Base-by-base conservation (phyloP, 83 land plant genomes). In the Picea abies region DNA sequence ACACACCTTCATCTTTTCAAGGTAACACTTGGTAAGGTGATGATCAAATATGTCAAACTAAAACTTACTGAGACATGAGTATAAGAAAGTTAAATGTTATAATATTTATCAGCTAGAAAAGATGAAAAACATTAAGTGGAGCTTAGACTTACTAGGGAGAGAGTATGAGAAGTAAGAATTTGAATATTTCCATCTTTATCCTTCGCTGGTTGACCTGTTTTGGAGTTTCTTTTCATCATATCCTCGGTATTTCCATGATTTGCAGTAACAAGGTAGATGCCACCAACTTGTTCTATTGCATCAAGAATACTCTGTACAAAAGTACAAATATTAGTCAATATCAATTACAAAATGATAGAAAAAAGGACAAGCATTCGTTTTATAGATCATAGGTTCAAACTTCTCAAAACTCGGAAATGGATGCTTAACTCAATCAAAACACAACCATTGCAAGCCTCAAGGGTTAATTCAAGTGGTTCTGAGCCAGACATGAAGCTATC, bases 241-340 rank as follows among this genome's bases (percentile, higher is more conserved):
- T 97, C 99, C 82, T 97, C 98, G 41, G 98, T 97, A 90, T 97
- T 97, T 49, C 99, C 99, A 87, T 97, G 99, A 82, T 97, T 97
- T 35, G 99, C 99, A 58, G 99, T 97, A 35, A 97, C 93, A 80
- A 97, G 86, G 83, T 94, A 97, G 26, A 96, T 96, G 22, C 99
- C 99, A 68, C 99, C 99, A 66, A 89, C 94, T 86, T 91, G 85
- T 80, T 94, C 93, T n/a, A 97, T 87, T 63, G 99, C 98, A 87
- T 97, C 97, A 73, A 97, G 83, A 63, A 97, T 96, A 82, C 93
- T 91, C 99, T 97, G 94, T 23, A 83, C 8, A 14, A 25, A 81
- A 15, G 35, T 78, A 17, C 5, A 25, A 10, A 72, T 5, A 70
- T 17, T 70, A 39, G 44, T 32, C 35, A 32, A 37, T 15, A 73